Percentiles rank a stretch among this genome's conserved stretches.
phyloP scores from a whole-genome alignment of 768 basidiomycete species.

The Lactarius sp. region DNA sequence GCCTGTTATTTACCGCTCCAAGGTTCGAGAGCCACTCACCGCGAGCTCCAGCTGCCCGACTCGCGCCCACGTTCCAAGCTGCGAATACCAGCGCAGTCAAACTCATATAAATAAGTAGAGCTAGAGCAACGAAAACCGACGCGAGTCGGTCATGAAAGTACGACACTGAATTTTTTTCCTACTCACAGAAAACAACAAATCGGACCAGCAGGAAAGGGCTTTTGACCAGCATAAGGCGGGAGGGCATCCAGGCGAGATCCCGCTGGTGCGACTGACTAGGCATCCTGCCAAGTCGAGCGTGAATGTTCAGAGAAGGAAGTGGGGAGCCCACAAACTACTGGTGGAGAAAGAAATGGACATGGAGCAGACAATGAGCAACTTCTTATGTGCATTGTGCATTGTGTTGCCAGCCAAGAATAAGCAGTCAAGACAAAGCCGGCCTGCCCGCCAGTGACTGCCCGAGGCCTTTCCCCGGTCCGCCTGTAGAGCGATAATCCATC shows the following conservation, averaged over 20 bases:
- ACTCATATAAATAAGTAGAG: conserved; percentile 42
- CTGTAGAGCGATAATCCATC: neutral
- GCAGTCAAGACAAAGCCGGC: neutral
- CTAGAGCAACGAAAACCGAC: conserved; percentile 11
- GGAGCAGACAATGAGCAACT: neutral
- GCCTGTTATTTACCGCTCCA: neutral
- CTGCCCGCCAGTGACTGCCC: no score
- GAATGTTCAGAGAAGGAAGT: neutral
- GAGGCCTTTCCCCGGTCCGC: neutral
- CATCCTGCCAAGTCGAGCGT: conserved; percentile 3
- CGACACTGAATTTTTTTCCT: conserved; percentile 25
- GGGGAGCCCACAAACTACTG: neutral
- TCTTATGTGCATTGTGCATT: neutral
- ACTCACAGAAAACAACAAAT: conserved; percentile 50
- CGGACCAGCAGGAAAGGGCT: conserved; percentile 55
- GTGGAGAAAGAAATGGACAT: neutral
- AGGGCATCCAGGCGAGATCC: neutral
- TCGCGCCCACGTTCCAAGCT: conserved; percentile 18
- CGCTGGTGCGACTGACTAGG: neutral
- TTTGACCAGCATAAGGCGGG: conserved; percentile 31
- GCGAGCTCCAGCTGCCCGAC: conserved; percentile 1
- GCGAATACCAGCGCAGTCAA: conserved; percentile 18
- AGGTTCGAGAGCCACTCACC: neutral
- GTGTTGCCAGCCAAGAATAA: neutral
- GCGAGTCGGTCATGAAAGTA: neutral